Conservation (phyloP, 768 basidiomycete species). For the Lyophyllum shimeji region DNA sequence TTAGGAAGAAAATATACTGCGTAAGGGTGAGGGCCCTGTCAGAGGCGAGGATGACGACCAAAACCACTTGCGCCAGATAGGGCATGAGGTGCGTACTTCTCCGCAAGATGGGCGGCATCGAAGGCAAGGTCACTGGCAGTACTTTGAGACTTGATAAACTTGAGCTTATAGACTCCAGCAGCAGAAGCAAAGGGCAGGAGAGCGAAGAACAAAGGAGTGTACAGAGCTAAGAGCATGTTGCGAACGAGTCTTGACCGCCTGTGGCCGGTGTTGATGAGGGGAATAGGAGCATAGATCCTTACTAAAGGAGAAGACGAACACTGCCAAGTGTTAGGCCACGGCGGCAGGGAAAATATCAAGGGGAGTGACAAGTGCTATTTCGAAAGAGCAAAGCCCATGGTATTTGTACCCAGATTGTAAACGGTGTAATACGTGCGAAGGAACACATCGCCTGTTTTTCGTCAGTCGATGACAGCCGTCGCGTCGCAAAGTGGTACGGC, state of each 20-base stretch:
- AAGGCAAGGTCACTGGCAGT: conserved; percentile 60
- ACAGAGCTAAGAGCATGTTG: conserved; percentile 42
- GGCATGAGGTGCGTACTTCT: conserved; percentile 68
- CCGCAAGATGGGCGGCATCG: conserved; percentile 83
- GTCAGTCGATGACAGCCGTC: background rate
- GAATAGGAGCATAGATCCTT: too few relatives aligned
- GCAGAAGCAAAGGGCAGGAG: conserved; percentile 52
- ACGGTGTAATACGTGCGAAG: conserved; percentile 88
- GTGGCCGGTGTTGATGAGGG: too few relatives aligned
- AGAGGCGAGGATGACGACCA: conserved; percentile 59
- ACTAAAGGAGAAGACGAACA: background rate
- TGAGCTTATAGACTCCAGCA: conserved; percentile 72
- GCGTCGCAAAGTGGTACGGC: conserved; percentile 18
- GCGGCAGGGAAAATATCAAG: too few relatives aligned
- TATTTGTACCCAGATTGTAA: conserved; percentile 73
- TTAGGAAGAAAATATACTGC: conserved; percentile 54
- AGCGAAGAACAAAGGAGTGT: conserved; percentile 36
- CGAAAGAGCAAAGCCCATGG: conserved; percentile 77
- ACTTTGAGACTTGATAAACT: conserved; percentile 80
- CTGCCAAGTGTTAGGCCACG: too few relatives aligned
- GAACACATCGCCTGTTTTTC: conserved; percentile 72
- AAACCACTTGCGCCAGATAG: conserved; percentile 64
- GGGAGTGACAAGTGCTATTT: too few relatives aligned
- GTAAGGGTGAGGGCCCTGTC: conserved; percentile 74
- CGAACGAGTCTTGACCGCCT: conserved; percentile 5